phyloP scores from a whole-genome alignment of 257 asterid species.

The Fraxinus americana region DNA sequence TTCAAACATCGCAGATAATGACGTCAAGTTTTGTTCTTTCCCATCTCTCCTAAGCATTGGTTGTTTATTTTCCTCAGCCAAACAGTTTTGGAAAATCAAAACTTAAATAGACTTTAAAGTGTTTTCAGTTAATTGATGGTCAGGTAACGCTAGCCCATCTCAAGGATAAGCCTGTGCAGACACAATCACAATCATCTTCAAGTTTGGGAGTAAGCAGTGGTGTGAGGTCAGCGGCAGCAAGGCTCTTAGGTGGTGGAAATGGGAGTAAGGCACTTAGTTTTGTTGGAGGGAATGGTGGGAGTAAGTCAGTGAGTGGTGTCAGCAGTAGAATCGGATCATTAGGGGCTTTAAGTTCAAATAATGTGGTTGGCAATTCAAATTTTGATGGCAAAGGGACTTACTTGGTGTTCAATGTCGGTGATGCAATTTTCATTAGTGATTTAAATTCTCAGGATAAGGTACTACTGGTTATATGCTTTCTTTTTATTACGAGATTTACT shows the following conservation, averaged over 20 bases:
- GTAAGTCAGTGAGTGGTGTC: constrained; percentile 62
- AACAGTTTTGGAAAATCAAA: constrained; percentile 2
- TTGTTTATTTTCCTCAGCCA: neutral
- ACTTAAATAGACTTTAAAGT: constrained; percentile 1
- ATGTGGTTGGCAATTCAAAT: constrained; percentile 61
- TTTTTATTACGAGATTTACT: constrained; percentile 17
- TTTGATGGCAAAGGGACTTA: constrained; percentile 95
- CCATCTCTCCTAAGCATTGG: constrained; percentile 4
- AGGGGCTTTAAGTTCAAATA: constrained; percentile 76
- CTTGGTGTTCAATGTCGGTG: constrained; percentile 94
- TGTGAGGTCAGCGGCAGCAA: constrained; percentile 95
- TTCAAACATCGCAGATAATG: neutral
- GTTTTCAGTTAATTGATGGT: constrained; percentile 27
- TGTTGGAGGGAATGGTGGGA: constrained; percentile 94
- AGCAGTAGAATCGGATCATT: constrained; percentile 77
- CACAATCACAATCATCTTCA: constrained; percentile 68
- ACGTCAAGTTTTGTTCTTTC: neutral
- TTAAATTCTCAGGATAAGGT: constrained; percentile 98
- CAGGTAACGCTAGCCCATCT: constrained; percentile 94
- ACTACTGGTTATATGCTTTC: constrained; percentile 25
- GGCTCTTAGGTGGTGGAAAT: constrained; percentile 81
- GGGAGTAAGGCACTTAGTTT: constrained; percentile 96
- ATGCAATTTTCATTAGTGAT: constrained; percentile 86
- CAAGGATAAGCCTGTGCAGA: constrained; percentile 80
- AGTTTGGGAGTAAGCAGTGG: constrained; percentile 84